Evolutionary conservation across 2,329 filamentous ascomycete species (phyloP).

Genomic region (Beauveria brongniartii): DNA sequence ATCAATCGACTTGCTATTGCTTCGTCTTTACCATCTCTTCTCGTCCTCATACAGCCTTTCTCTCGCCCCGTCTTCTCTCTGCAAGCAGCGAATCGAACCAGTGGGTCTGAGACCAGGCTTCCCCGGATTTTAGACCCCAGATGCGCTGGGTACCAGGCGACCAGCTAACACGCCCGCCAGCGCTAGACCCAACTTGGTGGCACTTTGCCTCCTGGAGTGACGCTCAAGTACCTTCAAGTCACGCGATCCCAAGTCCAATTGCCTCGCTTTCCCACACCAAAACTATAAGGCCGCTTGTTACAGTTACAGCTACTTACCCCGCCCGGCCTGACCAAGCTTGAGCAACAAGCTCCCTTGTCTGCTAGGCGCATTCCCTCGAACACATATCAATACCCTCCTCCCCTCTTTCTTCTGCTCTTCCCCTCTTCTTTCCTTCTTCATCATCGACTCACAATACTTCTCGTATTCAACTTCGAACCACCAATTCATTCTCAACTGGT

Average conservation of each 20-base stretch:
- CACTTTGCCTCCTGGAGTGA: not conserved
- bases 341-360: slow-evolving; percentile 11
- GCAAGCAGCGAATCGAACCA: slow-evolving; percentile 11
- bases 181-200: slow-evolving; percentile 9
- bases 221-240: slow-evolving; percentile 9
- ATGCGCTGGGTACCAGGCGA: slow-evolving; percentile 13
- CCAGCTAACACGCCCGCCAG: not conserved
- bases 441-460: slow-evolving; percentile 16
- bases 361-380: slow-evolving; percentile 17
- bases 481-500: slow-evolving; percentile 3
- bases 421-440: slow-evolving; percentile 19
- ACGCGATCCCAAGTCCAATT: slow-evolving; percentile 6
- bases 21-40: not conserved
- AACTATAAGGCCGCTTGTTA: not conserved
- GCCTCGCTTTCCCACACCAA: not conserved
- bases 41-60: not conserved
- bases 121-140: slow-evolving; percentile 20
- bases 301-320: slow-evolving; percentile 7
- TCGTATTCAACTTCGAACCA: slow-evolving; percentile 15
- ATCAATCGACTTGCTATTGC: not conserved
- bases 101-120: slow-evolving; percentile 18
- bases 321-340: slow-evolving; percentile 8
- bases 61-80: not conserved
- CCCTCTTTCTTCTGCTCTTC: slow-evolving; percentile 19
- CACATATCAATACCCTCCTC: slow-evolving; percentile 24